phyloP scores from a whole-genome alignment of 208 protist species.

The Strigomonas galati region DNA sequence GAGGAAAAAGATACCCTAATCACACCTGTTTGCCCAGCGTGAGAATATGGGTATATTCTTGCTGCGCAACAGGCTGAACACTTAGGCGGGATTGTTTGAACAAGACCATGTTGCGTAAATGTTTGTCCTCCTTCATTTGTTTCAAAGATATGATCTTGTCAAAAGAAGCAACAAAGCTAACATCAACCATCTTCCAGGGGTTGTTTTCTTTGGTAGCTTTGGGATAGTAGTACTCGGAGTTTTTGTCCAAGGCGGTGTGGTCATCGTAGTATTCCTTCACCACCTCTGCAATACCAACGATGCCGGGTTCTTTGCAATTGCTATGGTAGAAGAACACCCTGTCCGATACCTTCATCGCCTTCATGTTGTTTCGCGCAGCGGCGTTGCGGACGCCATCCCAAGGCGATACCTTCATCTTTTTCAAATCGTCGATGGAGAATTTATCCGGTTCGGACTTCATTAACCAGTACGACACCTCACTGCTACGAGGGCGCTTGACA shows the following conservation, averaged over 20 bases:
- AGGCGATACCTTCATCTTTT: slow-evolving; percentile 34
- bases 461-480: slow-evolving; percentile 56
- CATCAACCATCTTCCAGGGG: slow-evolving; percentile 85
- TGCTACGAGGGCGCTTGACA: slow-evolving; percentile 39
- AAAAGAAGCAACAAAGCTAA: slow-evolving; percentile 72
- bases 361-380: slow-evolving; percentile 83
- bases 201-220: slow-evolving; percentile 65
- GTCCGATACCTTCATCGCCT: slow-evolving; percentile 72
- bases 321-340: slow-evolving; percentile 86
- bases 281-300: slow-evolving; percentile 72
- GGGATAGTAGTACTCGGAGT: slow-evolving; percentile 66
- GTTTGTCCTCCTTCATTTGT: slow-evolving; percentile 46
- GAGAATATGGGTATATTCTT: slow-evolving; percentile 66
- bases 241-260: slow-evolving; percentile 71
- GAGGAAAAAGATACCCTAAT: no score
- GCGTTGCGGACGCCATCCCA: slow-evolving; percentile 90
- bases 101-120: slow-evolving; percentile 61
- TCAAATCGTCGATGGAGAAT: slow-evolving; percentile 79
- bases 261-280: slow-evolving; percentile 57
- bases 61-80: slow-evolving; percentile 60
- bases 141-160: slow-evolving; percentile 43
- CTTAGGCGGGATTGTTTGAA: slow-evolving; percentile 69
- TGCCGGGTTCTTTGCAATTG: slow-evolving; percentile 71
- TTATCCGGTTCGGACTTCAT: slow-evolving; percentile 87
- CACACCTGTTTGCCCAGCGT: slow-evolving; percentile 27